Evolutionary conservation across 1,284 basidiomycete species (phyloP), one percentile per base, ranked within the genome.

Genomic region (Entoloma clypeatum): DNA sequence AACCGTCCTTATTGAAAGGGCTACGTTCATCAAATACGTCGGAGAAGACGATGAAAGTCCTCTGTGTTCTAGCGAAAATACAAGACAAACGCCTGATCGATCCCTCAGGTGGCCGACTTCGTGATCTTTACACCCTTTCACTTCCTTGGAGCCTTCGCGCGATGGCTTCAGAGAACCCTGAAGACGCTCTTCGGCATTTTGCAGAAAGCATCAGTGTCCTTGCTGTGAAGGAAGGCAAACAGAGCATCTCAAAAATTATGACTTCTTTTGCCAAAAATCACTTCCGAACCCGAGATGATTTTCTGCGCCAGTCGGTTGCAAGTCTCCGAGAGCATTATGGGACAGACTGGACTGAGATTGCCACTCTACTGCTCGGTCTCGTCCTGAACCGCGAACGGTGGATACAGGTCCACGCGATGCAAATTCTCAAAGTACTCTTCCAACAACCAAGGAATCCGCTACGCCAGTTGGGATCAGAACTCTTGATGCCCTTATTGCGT

Each of bases 251-350:
- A 44, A 84, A 90, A 23, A 86, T 97, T 52, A 87, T 95, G 77
- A 85, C 75, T 2, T 94, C 91, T 5, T 93, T 95, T 50, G 81
- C 89, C 28, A 91, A 89, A 61, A 72, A 75, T 16, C 86, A 91
- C 31, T 97, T 97, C 72, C 75, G 93, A 30, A 92, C 92, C 2
- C 87, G 87, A 58, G 94, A 97, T 43, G 93, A 97, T 61, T 92
- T 97, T 62, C 75, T 95, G 44, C 81, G 92, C 2, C 92, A 97
- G 59, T 92, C 92, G 0, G 83, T 92, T 13, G 72, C 79, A 2
- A 85, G 87, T 51, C 73, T 97, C 29, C 80, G 90, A 21, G 90
- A 94, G 55, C 79, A 91, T 56, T 93, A 86, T 66, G 78, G 77
- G 16, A 56, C 59, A 36, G 80, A 77, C 59, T 92, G 75, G 85